Evolutionary conservation across 2,329 filamentous ascomycete species (phyloP), one percentile per base, ranked within the genome.

Genomic region (Fusarium floridanum): DNA sequence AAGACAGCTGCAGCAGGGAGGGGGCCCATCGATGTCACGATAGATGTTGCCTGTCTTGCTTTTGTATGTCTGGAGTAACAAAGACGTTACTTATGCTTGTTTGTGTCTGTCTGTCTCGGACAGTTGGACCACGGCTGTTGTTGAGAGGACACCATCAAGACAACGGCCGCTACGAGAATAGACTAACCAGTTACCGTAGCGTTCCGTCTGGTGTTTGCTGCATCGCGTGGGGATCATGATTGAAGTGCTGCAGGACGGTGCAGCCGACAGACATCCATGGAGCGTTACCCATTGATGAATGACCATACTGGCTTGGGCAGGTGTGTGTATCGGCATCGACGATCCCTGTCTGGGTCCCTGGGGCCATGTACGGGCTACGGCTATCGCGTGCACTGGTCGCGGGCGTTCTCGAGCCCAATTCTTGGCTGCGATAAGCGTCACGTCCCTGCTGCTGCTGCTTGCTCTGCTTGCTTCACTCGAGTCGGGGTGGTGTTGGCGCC

Each of bases 361-460:
- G 24, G 48, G 24, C 17, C 24, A 17, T 55, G n/a, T 39, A 8
- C 6, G 16, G 43, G 43, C 73, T 60, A 75, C 73, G 73, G 70
- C 39, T 76, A 75, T 76, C 73, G 73, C 71, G 63, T 56, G 72
- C 72, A 70, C 68, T 64, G 72, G 57, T 72, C 67, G 56, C 53
- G 57, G 62, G 39, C 62, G 41, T 66, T 73, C 43, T 70, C 67
- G 53, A 59, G 61, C 63, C 61, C 32, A 34, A 64, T 63, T 74
- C 60, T 71, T 65, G 70, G 61, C 65, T 60, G 48, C 73, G 76
- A 77, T 78, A 78, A 78, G 76, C 76, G 76, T 75, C 76, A 78
- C 72, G 66, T 68, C 68, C 55, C 68, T 75, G 48, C 45, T 50
- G 1, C 27, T 27, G 27, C 27, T 27, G 24, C 10, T 32, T 32